A percentile compares a stretch with the other conserved stretches of the same genome.
These are phyloP conservation scores for Fusarium sp. DNA, from an alignment of 2,329 filamentous ascomycete species.

Conservation along the genomic window DNA sequence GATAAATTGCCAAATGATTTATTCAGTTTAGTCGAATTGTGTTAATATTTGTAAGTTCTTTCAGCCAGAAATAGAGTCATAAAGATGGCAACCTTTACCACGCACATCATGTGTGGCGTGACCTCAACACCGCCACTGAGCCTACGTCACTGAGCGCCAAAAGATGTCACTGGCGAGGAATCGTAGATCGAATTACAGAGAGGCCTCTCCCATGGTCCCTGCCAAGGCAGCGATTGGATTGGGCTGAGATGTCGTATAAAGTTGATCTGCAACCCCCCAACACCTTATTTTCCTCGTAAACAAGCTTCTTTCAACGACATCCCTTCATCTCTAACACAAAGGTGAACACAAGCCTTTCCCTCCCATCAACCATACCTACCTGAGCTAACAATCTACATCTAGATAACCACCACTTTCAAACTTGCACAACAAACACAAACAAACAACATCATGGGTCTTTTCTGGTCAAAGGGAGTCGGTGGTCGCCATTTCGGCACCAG, in stretches of 20 bases:
- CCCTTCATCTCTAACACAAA: background rate
- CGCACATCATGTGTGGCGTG: constrained; percentile 7
- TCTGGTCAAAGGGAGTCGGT: constrained; percentile 58
- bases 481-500: constrained; percentile 61
- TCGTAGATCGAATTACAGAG: constrained; percentile 17
- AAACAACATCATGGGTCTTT: constrained; percentile 54
- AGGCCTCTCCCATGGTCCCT: constrained; percentile 31
- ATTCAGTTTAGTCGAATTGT: background rate
- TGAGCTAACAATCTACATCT: background rate
- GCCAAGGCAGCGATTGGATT: constrained; percentile 34
- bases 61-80: background rate
- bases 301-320: constrained; percentile 40
- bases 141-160: constrained; percentile 35
- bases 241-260: constrained; percentile 32
- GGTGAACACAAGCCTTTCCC: background rate
- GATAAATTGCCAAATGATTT: background rate
- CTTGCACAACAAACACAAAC: background rate
- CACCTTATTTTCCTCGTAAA: constrained; percentile 31
- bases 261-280: constrained; percentile 29
- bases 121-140: constrained; percentile 28
- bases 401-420: constrained; percentile 2
- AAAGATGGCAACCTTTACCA: background rate
- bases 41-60: background rate
- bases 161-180: constrained; percentile 17
- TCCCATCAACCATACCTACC: too few relatives aligned